These are phyloP conservation scores for Lepidium sativum DNA, from an alignment of 345 rosid genomes.

Conservation along the genomic window DNA sequence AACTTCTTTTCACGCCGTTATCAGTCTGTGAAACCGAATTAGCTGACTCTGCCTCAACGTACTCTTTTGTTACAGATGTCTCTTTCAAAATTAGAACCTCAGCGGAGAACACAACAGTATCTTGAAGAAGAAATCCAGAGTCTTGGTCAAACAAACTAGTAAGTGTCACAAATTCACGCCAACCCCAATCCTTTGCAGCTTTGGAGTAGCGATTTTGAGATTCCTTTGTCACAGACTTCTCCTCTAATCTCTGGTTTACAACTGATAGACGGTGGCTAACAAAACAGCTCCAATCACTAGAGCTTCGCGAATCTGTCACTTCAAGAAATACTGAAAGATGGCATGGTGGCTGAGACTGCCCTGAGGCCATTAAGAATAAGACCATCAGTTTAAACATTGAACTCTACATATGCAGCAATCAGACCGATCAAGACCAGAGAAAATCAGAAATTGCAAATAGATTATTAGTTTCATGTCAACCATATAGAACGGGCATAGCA, in stretches of 20 bases:
- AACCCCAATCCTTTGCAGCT: constrained; percentile 99
- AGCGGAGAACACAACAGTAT: constrained; percentile 84
- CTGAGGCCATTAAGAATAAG: constrained; percentile 67
- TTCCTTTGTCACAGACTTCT: constrained; percentile 94
- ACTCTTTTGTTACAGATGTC: constrained; percentile 76
- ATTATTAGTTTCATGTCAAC: background rate
- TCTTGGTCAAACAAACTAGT: constrained; percentile 96
- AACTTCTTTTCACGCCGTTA: constrained; percentile 57
- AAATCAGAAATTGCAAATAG: background rate
- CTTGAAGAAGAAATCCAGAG: constrained; percentile 96
- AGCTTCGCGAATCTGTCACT: constrained; percentile 93
- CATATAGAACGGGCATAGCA: constrained; percentile 5
- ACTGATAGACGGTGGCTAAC: constrained; percentile 97
- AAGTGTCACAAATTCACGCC: constrained; percentile 97
- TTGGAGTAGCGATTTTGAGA: constrained; percentile 99
- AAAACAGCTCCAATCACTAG: constrained; percentile 98
- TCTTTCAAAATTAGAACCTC: constrained; percentile 99
- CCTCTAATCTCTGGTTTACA: constrained; percentile 82
- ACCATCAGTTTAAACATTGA: constrained; percentile 33
- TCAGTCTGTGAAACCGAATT: constrained; percentile 43
- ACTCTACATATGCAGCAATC: constrained; percentile 26
- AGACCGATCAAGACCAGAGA: constrained; percentile 9
- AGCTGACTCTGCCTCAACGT: constrained; percentile 42
- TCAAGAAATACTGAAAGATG: constrained; percentile 99
- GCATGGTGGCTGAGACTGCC: constrained; percentile 99